Conservation (phyloP, 2,329 filamentous ascomycete genomes). For the Rhynchosporium graminicola region DNA sequence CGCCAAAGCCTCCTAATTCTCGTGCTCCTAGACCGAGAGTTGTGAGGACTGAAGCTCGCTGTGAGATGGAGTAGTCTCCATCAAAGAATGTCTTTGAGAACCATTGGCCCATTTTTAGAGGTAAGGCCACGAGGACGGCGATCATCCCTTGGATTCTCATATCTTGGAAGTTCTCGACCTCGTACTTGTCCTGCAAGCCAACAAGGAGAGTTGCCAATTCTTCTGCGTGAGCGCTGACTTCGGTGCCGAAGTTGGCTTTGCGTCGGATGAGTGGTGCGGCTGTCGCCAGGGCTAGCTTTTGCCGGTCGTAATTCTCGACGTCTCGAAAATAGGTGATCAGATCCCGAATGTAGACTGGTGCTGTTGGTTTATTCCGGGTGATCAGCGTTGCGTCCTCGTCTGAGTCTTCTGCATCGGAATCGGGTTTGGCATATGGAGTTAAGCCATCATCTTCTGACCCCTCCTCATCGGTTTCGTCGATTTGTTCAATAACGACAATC, state of each 20-base stretch:
- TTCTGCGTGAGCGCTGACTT: constrained; percentile 80
- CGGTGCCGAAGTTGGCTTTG: constrained; percentile 84
- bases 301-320: constrained; percentile 79
- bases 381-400: constrained; percentile 91
- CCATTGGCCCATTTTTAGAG: constrained; percentile 78
- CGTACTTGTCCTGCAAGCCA: constrained; percentile 82
- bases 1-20: constrained; percentile 76
- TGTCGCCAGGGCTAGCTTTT: constrained; percentile 75
- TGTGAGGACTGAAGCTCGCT: constrained; percentile 79
- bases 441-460: constrained; percentile 47
- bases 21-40: constrained; percentile 79
- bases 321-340: constrained; percentile 78
- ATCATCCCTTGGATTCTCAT: constrained; percentile 79
- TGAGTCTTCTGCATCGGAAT: constrained; percentile 86
- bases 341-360: constrained; percentile 89
- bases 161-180: constrained; percentile 75
- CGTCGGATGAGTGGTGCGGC: constrained; percentile 81
- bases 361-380: constrained; percentile 75
- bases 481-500: constrained; percentile 62
- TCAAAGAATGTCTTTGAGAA: constrained; percentile 85
- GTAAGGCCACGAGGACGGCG: constrained; percentile 74
- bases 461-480: constrained; percentile 57
- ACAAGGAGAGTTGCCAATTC: constrained; percentile 77
- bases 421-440: constrained; percentile 78
- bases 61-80: constrained; percentile 85